Conservation (phyloP, 2,329 filamentous ascomycete genomes). For the Neophaeococcomyces mojaviensis region DNA sequence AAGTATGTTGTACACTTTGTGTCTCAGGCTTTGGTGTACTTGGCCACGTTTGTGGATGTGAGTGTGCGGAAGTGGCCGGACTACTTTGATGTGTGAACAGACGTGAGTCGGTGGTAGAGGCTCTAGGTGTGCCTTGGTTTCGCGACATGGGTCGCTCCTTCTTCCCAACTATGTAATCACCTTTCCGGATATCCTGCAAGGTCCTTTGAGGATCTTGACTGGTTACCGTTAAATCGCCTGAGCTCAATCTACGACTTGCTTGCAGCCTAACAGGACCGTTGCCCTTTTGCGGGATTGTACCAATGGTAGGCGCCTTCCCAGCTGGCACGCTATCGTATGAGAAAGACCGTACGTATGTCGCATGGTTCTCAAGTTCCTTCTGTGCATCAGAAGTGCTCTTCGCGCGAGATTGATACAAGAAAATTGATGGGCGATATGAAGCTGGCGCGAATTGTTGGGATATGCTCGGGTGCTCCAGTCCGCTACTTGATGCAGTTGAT, state of each 20-base stretch:
- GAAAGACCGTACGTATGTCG: slow-evolving; percentile 11
- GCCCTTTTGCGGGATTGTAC: slow-evolving; percentile 19
- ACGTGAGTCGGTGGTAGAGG: background rate
- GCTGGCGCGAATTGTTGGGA: slow-evolving; percentile 13
- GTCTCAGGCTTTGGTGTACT: background rate
- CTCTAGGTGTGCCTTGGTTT: background rate
- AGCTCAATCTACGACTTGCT: slow-evolving; percentile 21
- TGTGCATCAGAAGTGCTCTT: slow-evolving; percentile 10
- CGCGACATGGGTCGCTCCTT: slow-evolving; percentile 16
- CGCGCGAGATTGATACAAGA: slow-evolving; percentile 14
- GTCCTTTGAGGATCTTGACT: slow-evolving; percentile 21
- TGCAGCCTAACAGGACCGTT: slow-evolving; percentile 24
- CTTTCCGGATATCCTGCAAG: slow-evolving; percentile 20
- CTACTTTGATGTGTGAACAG: no score
- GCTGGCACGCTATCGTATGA: slow-evolving; percentile 17
- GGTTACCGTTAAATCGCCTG: slow-evolving; percentile 21
- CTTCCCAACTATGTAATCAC: slow-evolving; percentile 20
- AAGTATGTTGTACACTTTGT: background rate
- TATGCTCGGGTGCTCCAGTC: slow-evolving; percentile 16
- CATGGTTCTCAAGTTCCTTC: background rate
- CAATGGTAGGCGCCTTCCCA: slow-evolving; percentile 19
- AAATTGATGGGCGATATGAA: slow-evolving; percentile 12
- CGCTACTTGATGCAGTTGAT: slow-evolving; percentile 3
- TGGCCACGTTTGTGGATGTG: background rate
- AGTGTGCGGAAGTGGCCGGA: background rate